Percentiles rank a stretch among this genome's conserved stretches.
phyloP scores from a whole-genome alignment of 805 yeast genomes.

The Phaffomyces opuntiae region DNA sequence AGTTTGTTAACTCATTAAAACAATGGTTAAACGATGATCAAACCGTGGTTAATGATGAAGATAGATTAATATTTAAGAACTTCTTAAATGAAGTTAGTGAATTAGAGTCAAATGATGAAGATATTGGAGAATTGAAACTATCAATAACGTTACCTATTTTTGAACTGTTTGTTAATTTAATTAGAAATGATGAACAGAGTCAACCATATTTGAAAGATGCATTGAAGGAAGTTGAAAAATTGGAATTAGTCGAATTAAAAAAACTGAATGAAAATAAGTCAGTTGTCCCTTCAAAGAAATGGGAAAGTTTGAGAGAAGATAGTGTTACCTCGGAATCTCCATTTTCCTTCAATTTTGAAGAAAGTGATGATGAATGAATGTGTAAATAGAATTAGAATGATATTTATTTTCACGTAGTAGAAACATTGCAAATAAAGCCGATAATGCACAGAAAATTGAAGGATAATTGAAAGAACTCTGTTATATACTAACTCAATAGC shows the following conservation, averaged over 20 bases:
- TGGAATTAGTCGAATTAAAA: conserved; percentile 29
- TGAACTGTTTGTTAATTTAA: conserved; percentile 50
- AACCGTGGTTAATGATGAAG: background rate
- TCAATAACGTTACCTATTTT: conserved; percentile 45
- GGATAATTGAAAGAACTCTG: no score
- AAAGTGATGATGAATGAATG: conserved; percentile 14
- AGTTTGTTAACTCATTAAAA: conserved; percentile 33
- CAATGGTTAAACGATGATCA: conserved; percentile 5
- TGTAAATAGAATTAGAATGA: background rate
- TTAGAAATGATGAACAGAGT: conserved; percentile 33
- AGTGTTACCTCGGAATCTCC: conserved; percentile 1
- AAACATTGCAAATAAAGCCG: no score
- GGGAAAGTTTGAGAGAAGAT: conserved; percentile 37
- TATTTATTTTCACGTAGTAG: no score
- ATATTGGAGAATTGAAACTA: conserved; percentile 47
- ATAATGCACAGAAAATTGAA: no score
- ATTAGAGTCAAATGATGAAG: conserved; percentile 39
- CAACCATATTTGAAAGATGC: conserved; percentile 30
- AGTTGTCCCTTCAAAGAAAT: conserved; percentile 36
- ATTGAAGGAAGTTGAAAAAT: conserved; percentile 26
- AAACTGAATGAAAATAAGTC: conserved; percentile 17
- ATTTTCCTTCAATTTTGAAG: conserved; percentile 21
- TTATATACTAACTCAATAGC: no score
- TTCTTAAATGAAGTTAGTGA: conserved; percentile 26
- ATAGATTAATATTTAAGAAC: conserved; percentile 17